Evolutionary conservation across 257 asterid genomes (phyloP), one percentile per base, ranked within the genome.

Genomic region (Parsonsia alboflavescens): DNA sequence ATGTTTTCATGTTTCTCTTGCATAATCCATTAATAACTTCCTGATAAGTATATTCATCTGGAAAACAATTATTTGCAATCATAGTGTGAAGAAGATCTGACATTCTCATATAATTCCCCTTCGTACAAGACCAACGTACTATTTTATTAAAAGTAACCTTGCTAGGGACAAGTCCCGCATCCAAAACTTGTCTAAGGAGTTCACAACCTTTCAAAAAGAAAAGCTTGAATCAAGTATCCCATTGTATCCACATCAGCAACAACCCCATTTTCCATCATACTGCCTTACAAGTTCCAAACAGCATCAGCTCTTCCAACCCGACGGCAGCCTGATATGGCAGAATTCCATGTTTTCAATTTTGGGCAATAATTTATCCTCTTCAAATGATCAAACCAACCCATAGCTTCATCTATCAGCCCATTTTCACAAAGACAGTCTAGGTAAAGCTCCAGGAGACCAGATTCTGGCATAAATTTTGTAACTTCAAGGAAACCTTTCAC

Each of bases 41-140:
- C 57, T 87, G 88, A 80, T 92, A 92, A 78, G 91, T 86, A 78
- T 58, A 79, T 73, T 81, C 81, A 83, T 85, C 90, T 0, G 93
- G 92, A 52, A 82, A 62, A 78, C 82, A 56, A 70, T 86, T 82
- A 65, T 74, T 86, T 0, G 86, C 86, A 69, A 89, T 89, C 96
- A 92, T 92, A 28, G 76, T 74, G 77, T 87, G 87, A 68, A 92
- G 89, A 82, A 90, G 84, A 73, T 87, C 84, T 2, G 97, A 90
- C 77, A 86, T 81, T 75, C 84, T 88, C 24, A 73, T 77, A 73
- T 74, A 89, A 66, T 83, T 63, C 70, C 88, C 77, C 44, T 70
- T 84, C 86, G 76, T 82, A 67, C 89, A 79, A 65, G 86, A 81
- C 24, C 70, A 80, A 15, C 86, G 80, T 68, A 88, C 66, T 83